phyloP scores from a whole-genome alignment of 2,329 filamentous ascomycete species.

The Fusarium fracticaudum region DNA sequence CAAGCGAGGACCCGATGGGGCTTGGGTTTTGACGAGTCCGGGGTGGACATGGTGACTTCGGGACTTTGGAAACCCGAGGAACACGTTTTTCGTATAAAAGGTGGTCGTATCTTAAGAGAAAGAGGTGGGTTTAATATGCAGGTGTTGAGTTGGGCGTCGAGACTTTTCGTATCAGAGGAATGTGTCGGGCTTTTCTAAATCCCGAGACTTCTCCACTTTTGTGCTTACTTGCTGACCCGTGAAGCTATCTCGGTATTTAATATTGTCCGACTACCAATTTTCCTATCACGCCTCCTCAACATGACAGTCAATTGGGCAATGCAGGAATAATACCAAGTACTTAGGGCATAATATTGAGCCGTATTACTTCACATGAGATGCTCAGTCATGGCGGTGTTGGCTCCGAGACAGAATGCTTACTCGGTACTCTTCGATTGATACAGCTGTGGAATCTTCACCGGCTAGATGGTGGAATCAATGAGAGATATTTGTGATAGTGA shows the following conservation, averaged over 20 bases:
- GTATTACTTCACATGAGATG: not conserved
- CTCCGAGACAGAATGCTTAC: not conserved
- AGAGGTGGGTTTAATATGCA: not conserved
- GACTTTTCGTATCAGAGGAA: not conserved
- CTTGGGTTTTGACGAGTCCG: constrained; percentile 8
- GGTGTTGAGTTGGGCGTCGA: not conserved
- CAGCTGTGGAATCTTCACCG: accelerated
- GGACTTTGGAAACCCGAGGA: not conserved
- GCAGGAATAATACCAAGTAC: accelerated
- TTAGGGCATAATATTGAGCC: not conserved
- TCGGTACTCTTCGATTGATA: not conserved
- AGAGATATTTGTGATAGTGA: accelerated
- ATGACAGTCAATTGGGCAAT: not conserved
- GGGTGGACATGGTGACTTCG: constrained; percentile 9
- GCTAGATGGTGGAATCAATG: accelerated
- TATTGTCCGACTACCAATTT: constrained; percentile 12
- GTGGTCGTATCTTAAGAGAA: too few species aligned
- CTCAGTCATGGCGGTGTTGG: too few species aligned
- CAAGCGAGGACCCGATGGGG: constrained; percentile 56
- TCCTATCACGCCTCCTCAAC: not conserved
- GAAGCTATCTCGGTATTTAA: not conserved
- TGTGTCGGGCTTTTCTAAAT: constrained; percentile 14
- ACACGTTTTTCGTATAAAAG: too few species aligned
- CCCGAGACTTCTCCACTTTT: constrained; percentile 14
- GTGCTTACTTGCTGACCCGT: not conserved